Evolutionary conservation across 2,329 filamentous ascomycete genomes (phyloP).

Genomic region (Sordariomycetes sp.): DNA sequence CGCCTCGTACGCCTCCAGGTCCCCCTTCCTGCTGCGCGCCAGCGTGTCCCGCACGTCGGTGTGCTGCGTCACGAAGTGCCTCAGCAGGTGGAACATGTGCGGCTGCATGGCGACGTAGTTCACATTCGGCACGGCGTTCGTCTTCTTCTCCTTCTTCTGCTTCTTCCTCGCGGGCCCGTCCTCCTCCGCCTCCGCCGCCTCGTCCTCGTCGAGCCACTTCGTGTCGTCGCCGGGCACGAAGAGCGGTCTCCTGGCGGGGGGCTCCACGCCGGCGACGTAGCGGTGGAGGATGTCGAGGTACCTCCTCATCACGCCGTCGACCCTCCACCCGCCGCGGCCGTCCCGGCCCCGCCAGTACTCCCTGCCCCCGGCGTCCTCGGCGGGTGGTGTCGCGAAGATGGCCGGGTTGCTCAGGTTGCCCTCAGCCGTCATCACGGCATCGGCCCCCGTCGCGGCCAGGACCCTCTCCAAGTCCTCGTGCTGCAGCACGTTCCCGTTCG

Average conservation of each 20-base stretch:
- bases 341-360: slow-evolving; percentile 81
- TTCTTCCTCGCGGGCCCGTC: slow-evolving; percentile 39
- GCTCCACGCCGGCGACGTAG: slow-evolving; percentile 56
- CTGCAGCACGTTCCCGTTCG: slow-evolving; percentile 88
- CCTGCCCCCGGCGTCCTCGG: slow-evolving; percentile 52
- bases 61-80: slow-evolving; percentile 69
- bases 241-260: slow-evolving; percentile 59
- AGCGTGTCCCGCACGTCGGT: slow-evolving; percentile 81
- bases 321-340: slow-evolving; percentile 73
- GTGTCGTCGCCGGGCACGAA: slow-evolving; percentile 55
- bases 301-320: slow-evolving; percentile 77
- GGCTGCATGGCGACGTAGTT: slow-evolving; percentile 79
- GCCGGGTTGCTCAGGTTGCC: slow-evolving; percentile 87
- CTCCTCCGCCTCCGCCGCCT: slow-evolving; percentile 18
- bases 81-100: slow-evolving; percentile 85
- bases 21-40: slow-evolving; percentile 55
- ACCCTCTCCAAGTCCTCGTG: slow-evolving; percentile 68
- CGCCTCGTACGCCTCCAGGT: slow-evolving; percentile 67
- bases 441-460: slow-evolving; percentile 73
- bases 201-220: slow-evolving; percentile 28
- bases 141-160: slow-evolving; percentile 25
- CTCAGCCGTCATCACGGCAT: slow-evolving; percentile 93
- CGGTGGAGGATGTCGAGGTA: slow-evolving; percentile 86
- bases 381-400: slow-evolving; percentile 65
- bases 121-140: slow-evolving; percentile 11